Evolutionary conservation across 306 rosid species (phyloP), one percentile per base, ranked within the genome.

Genomic region (Astragalus glycyphyllos): DNA sequence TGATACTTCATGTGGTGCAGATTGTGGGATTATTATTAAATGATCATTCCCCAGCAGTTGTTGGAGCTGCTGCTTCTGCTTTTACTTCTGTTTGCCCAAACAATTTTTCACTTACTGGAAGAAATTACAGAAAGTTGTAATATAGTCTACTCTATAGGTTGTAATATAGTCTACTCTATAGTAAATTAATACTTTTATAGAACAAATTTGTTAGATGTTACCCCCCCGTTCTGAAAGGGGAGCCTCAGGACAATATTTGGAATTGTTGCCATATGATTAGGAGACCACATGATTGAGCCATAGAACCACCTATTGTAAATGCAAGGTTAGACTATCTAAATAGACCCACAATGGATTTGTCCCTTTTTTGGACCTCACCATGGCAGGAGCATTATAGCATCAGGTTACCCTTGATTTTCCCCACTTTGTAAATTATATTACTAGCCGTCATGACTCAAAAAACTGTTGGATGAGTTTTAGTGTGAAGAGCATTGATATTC

Each of bases 11-110:
- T 50, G 41, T 65, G 70, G 44, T 83, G 87, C 96, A 91, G 99
- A 74, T 87, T 77, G 84, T 95, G 68, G 91, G 88, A 63, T 79
- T 85, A 51, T 77, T 95, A 78, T 79, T 95, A 53, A 87, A 84
- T 72, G 97, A 95, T 72, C 79, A 79, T 76, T 91, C 97, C 73
- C 96, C 97, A 4, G 83, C 86, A 72, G 97, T 95, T 15, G 88
- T 95, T 83, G 99, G 99, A 71, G 97, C 97, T 59, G 99, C 99
- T 41, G 95, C 97, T 46, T 91, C 97, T 77, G 96, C 97, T 42
- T 95, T 95, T 82, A 80, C 90, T 65, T 87, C 96, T 11, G 83
- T 91, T 80, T 95, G 99, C 82, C 97, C 97, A 0, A 89, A 79
- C 79, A 90, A 89, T 79, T 84, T 91, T 84, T 78, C 84, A 16